Conservation (phyloP, 2,329 filamentous ascomycete species). For the Pseudogymnoascus sp. region DNA sequence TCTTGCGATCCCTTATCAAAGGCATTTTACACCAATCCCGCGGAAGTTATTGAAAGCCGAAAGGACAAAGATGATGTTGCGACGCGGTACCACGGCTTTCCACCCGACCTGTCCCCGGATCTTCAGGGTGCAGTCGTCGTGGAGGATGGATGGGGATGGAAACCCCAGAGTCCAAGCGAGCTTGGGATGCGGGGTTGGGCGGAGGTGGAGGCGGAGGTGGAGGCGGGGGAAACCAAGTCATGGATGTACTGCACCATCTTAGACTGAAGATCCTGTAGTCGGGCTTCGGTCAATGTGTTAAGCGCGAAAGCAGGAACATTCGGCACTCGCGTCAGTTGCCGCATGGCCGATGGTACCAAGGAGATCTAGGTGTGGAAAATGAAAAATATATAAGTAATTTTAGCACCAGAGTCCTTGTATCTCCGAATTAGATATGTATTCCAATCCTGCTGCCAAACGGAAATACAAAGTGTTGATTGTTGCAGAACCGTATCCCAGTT, state of each 20-base stretch:
- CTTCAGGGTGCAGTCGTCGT: too few species aligned
- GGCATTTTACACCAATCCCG: neutral
- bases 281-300: neutral
- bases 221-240: neutral
- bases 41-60: neutral
- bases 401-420: neutral
- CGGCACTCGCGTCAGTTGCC: neutral
- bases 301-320: neutral
- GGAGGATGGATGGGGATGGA: too few species aligned
- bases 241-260: neutral
- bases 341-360: too few species aligned
- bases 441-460: neutral
- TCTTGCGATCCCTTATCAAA: neutral
- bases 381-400: neutral
- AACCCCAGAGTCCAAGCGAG: too few species aligned
- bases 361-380: neutral
- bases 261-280: neutral
- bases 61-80: too few species aligned
- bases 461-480: neutral
- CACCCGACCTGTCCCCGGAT: too few species aligned
- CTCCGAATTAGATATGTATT: neutral
- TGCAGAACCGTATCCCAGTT: conserved; percentile 25
- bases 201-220: too few species aligned
- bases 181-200: too few species aligned
- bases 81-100: too few species aligned